Evolutionary conservation across 768 basidiomycete genomes (phyloP), one percentile per base, ranked within the genome.

Genomic region (Tulasnella sp.): DNA sequence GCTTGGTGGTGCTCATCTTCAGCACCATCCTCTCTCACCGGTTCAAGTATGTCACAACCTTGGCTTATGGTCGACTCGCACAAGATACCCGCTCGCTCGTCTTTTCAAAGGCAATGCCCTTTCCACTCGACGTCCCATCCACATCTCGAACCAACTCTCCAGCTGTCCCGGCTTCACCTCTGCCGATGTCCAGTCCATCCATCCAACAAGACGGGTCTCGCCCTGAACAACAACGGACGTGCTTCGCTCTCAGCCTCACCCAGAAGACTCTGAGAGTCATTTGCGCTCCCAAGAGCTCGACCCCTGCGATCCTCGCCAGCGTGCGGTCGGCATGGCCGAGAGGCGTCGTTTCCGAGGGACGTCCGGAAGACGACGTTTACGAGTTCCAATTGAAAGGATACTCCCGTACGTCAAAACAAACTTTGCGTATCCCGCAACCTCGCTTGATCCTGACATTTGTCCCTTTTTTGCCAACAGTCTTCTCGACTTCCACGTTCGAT

Each of bases 31-130:
- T 74, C 16, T 74, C 73, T 11, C 35, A 73, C 22, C 16, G 42
- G 5, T 74, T 62, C 36, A n/a, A 35, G 17, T 39, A 29, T 34
- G 26, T 74, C 17, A 74, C 44, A 5, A 36, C 47, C 1, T 35
- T 74, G 44, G 73, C 39, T 26, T 74, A 74, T 62, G 73, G 73
- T 17, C 73, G 73, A 63, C 75, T 74, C n/a, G 67, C 67, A 17
- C 39, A 69, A 17, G 67, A 69, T 69, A 7, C 67, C 41, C 26
- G 67, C 26, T 69, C 67, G 7, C 67, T 69, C 39, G 67, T 69
- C 39, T 69, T 69, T 35, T 69, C 67, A 6, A 66, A 66, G 22
- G 12, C 22, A 11, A 14, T 37, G 29, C 26, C 22, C 29, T 29
- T 8, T 35, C 19, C 64, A 19, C 64, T 32, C 62, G 29, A 17